These are phyloP conservation scores for Hevea brasiliensis DNA, from an alignment of 345 rosid genomes.

Conservation along the genomic window DNA sequence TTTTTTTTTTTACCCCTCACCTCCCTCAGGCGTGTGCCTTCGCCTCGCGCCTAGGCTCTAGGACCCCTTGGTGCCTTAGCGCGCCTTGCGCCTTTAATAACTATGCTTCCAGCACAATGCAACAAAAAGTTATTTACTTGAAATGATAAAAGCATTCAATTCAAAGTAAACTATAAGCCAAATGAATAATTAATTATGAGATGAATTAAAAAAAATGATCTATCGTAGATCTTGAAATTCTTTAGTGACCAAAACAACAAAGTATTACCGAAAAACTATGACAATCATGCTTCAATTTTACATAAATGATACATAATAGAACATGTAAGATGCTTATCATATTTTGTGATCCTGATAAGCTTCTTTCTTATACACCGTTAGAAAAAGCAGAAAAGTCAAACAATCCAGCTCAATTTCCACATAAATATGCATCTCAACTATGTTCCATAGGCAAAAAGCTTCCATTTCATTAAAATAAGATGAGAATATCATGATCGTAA, in stretches of 20 bases:
- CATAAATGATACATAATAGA: not conserved
- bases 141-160: not conserved
- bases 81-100: no score
- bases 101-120: no score
- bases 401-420: not conserved
- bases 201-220: not conserved
- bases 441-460: constrained; percentile 4
- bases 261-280: not conserved
- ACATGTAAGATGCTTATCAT: not conserved
- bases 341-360: not conserved
- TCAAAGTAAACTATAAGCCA: not conserved
- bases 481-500: not conserved
- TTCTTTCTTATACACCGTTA: not conserved
- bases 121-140: no score
- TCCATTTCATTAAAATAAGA: not conserved
- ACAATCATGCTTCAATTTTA: not conserved
- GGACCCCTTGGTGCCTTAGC: no score
- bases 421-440: not conserved
- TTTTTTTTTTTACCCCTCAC: no score
- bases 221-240: not conserved
- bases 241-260: not conserved
- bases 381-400: not conserved
- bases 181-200: not conserved
- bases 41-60: no score
- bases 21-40: no score